Evolutionary conservation across 441 rosid species (phyloP), one percentile per base, ranked within the genome.

Genomic region (Theobroma grandiflorum): DNA sequence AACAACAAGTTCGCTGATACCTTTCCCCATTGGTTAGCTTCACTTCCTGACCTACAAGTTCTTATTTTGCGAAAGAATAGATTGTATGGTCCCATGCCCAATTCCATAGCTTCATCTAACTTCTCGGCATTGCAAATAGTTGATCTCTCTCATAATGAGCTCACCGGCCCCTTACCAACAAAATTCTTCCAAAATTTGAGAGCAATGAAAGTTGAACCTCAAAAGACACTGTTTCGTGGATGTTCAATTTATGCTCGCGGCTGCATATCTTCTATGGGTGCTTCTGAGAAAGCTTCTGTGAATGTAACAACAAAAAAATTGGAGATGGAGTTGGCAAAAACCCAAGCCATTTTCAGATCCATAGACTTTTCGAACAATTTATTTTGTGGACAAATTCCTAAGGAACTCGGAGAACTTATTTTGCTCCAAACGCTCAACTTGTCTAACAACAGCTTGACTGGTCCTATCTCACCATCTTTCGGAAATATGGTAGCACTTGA

Each of bases 1-100:
- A 78, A 82, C 75, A 82, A 82, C 14, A 16, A 16, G 15, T 75
- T 80, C 9, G 61, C 63, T 9, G 86, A 70, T 22, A 62, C 76
- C 6, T 12, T 86, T 78, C 71, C 86, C 52, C 0, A 0, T 22
- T 71, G 65, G 85, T 53, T 18, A 49, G 38, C 38, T 50, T 2
- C 2, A 11, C 16, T 71, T 26, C 75, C 59, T 0, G 6, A 10
- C 1, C 65, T 61, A 22, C 8, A 49, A 15, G 2, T 70, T 15
- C 59, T 70, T 31, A n/a, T 55, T 10, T 2, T 70, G 15, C 7
- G 14, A 3, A 14, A 6, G 3, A 49, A 70, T 50, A 70, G 55
- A 26, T 70, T 70, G 26, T 14, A 49, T 49, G 74, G 74, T 31
- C 3, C 74, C 0, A 20, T 58, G 0, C 14, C 6, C n/a, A 58